Evolutionary conservation across 2,329 filamentous ascomycete species (phyloP), one percentile per base, ranked within the genome.

Genomic region (Xylariales sp.): DNA sequence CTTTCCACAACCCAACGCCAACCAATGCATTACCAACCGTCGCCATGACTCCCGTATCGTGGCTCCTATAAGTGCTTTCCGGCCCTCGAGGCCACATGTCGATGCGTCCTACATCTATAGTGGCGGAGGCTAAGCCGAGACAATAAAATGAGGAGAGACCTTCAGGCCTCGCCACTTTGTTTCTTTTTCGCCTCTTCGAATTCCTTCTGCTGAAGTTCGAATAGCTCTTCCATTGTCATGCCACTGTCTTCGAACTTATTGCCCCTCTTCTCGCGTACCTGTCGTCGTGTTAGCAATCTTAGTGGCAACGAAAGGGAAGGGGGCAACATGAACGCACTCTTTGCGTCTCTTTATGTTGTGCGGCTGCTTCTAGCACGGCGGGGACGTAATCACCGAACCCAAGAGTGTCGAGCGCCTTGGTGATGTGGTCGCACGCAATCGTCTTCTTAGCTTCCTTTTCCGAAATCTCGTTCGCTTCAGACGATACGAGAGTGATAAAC

Each of bases 381-480:
- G 91, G 89, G 6, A 99, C 92, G 77, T 98, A 99, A 74, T 97
- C 94, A 9, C 90, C 87, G 79, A 98, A 99, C 1, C 95, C 96
- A 23, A 99, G 88, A 75, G 97, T 93, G 75, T 95, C 92, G 49
- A 99, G 87, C 0, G 96, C 96, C 77, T 95, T 95, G 77, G 95
- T 97, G 75, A 99, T 97, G 83, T 99, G 96, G 76, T 99, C 96
- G 80, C 93, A 97, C 12, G 95, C 95, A 75, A 99, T 99, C 3
- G 96, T 99, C 87, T 99, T 99, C 85, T 99, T 99, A 57, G 94
- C 93, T 77, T 99, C 96, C 81, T 97, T 97, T 80, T 99, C 96
- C 12, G 94, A 97, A 72, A 99, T 99, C 76, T 99, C 96, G 81
- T 99, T 99, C 70, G 96, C 96, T 83, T 99, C 95, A 55, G 93